Evolutionary conservation across 1,284 basidiomycete species (phyloP).

Genomic region (Schizopora paradoxa): DNA sequence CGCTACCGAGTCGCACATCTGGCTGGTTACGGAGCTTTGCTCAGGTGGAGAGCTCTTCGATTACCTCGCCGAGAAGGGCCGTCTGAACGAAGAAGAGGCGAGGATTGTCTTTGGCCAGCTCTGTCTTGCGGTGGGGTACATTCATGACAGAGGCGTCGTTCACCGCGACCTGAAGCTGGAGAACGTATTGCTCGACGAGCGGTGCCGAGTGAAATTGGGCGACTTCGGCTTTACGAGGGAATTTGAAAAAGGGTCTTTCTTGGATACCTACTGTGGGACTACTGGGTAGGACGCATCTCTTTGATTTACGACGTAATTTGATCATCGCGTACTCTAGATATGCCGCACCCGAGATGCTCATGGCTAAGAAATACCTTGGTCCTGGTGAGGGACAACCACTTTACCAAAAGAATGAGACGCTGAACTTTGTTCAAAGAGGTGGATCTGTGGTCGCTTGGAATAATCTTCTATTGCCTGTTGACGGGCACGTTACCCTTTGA

Average conservation of each 20-base stretch:
- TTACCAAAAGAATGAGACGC: slow-evolving; percentile 24
- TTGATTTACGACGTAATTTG: neutral
- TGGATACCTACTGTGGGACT: slow-evolving; percentile 97
- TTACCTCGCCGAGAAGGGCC: slow-evolving; percentile 92
- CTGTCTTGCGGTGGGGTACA: slow-evolving; percentile 91
- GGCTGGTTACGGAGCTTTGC: slow-evolving; percentile 97
- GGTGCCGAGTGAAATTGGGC: slow-evolving; percentile 83
- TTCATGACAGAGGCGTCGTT: slow-evolving; percentile 88
- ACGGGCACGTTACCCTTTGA: slow-evolving; percentile 96
- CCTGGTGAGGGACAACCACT: slow-evolving; percentile 51
- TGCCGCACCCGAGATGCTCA: slow-evolving; percentile 93
- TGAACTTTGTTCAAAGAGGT: slow-evolving; percentile 58
- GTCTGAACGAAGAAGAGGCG: slow-evolving; percentile 79
- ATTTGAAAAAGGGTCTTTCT: slow-evolving; percentile 76
- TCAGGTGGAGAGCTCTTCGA: slow-evolving; percentile 96
- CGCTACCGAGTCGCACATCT: slow-evolving; percentile 91
- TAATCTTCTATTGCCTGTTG: slow-evolving; percentile 92
- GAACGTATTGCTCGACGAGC: slow-evolving; percentile 88
- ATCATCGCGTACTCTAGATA: slow-evolving; percentile 35
- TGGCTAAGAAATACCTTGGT: slow-evolving; percentile 85
- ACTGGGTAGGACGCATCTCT: slow-evolving; percentile 53
- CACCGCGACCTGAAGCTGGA: slow-evolving; percentile 96
- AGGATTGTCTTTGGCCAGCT: slow-evolving; percentile 88
- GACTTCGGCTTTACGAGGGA: slow-evolving; percentile 98
- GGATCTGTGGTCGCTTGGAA: slow-evolving; percentile 95